phyloP scores from a whole-genome alignment of 768 basidiomycete species.

The Leccinum variicolor region DNA sequence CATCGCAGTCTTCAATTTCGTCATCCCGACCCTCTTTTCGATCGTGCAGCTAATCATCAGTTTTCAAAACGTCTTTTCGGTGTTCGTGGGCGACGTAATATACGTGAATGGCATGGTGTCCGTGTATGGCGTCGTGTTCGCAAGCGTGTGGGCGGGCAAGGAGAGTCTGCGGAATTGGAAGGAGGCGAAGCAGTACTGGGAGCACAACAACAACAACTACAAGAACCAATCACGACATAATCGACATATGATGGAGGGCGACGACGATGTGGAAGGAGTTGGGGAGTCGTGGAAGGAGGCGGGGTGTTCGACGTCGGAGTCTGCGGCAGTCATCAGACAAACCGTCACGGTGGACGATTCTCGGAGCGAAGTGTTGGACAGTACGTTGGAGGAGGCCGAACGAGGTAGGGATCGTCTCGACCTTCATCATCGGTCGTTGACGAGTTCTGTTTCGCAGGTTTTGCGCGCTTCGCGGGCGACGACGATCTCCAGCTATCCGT shows the following conservation, averaged over 20 bases:
- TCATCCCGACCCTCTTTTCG: constrained; percentile 18
- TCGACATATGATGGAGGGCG: neutral
- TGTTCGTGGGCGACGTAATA: neutral
- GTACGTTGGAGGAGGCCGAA: neutral
- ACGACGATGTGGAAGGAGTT: neutral
- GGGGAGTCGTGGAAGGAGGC: neutral
- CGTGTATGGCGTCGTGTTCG: constrained; percentile 3
- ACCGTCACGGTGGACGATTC: neutral
- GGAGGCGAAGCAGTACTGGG: neutral
- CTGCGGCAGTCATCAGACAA: neutral
- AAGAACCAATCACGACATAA: neutral
- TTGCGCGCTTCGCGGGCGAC: neutral
- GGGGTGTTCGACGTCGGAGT: neutral
- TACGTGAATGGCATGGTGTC: constrained; percentile 4
- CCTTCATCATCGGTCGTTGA: neutral
- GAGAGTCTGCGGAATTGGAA: neutral
- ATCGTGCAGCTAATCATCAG: neutral
- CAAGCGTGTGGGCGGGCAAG: constrained; percentile 7
- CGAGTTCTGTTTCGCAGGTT: neutral
- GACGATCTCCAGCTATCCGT: neutral
- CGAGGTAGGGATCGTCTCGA: neutral
- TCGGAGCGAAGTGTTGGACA: neutral
- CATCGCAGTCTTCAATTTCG: constrained; percentile 28
- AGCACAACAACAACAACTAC: neutral
- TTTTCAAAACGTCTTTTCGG: neutral